phyloP scores from a whole-genome alignment of 176 grass and related monocot species.

The Pontederia paniculata region DNA sequence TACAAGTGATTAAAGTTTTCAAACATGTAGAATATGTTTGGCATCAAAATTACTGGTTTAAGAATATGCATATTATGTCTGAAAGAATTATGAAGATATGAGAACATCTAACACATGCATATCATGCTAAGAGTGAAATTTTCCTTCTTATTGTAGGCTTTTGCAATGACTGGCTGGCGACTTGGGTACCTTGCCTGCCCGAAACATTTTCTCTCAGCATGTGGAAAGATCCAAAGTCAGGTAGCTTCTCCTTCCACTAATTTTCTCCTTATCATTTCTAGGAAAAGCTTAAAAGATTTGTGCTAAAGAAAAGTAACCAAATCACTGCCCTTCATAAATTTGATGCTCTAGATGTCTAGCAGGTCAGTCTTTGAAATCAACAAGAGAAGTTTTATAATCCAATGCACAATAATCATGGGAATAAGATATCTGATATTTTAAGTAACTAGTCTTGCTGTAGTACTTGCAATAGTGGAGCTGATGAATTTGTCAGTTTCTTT shows the following conservation, averaged over 20 bases:
- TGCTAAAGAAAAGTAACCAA: constrained; percentile 18
- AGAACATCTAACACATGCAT: too few species aligned
- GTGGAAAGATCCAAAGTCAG: constrained; percentile 87
- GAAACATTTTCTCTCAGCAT: constrained; percentile 57
- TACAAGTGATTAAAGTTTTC: too few species aligned
- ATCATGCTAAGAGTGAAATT: neutral
- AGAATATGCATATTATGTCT: too few species aligned
- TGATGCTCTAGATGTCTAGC: too few species aligned
- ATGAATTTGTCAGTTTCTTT: neutral
- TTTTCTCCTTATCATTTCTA: neutral
- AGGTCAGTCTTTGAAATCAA: too few species aligned
- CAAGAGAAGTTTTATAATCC: too few species aligned
- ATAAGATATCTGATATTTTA: too few species aligned
- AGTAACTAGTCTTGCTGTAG: too few species aligned
- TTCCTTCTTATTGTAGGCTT: constrained; percentile 30
- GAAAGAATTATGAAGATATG: neutral
- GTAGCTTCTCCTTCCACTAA: constrained; percentile 9
- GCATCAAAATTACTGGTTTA: too few species aligned
- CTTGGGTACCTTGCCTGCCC: constrained; percentile 74
- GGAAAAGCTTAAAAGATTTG: neutral
- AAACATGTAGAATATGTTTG: too few species aligned
- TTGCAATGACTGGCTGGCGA: constrained; percentile 90
- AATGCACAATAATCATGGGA: neutral
- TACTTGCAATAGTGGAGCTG: too few species aligned
- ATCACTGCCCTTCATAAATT: too few species aligned